phyloP scores from a whole-genome alignment of 2,329 filamentous ascomycete species.

The Corynespora cassiicola region DNA sequence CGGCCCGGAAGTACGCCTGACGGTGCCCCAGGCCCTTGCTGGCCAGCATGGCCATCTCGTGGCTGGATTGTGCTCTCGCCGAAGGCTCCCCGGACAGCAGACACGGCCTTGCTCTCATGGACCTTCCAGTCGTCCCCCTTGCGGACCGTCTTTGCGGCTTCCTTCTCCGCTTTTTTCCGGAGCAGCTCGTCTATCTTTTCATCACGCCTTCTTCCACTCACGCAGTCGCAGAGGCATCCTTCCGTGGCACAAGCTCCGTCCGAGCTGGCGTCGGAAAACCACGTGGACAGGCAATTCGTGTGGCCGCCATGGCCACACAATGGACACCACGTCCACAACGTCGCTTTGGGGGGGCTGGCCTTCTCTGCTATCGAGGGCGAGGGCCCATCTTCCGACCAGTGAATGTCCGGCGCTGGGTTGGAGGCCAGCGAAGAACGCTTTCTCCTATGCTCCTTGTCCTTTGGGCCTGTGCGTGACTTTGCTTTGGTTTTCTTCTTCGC shows the following conservation, averaged over 20 bases:
- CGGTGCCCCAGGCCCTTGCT: constrained; percentile 14
- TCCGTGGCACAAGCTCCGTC: constrained; percentile 65
- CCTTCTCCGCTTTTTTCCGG: constrained; percentile 40
- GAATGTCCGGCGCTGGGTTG: constrained; percentile 7
- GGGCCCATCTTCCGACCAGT: constrained; percentile 19
- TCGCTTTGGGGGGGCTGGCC: constrained; percentile 32
- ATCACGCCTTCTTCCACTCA: constrained; percentile 52
- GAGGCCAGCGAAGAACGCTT: constrained; percentile 35
- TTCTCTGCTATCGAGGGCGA: constrained; percentile 31
- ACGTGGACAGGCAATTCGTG: constrained; percentile 61
- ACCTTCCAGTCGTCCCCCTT: constrained; percentile 52
- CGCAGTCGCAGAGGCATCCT: constrained; percentile 67
- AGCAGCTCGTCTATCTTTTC: constrained; percentile 37
- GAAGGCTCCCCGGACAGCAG: constrained; percentile 42
- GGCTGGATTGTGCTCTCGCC: constrained; percentile 28
- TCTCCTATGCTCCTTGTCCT: constrained; percentile 28
- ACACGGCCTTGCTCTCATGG: constrained; percentile 51
- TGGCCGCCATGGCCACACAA: constrained; percentile 68
- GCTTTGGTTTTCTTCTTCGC: constrained; percentile 37
- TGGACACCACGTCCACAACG: constrained; percentile 64
- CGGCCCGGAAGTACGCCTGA: constrained; percentile 11
- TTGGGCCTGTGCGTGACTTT: constrained; percentile 25
- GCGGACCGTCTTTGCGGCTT: constrained; percentile 40
- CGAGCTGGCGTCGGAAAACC: constrained; percentile 57
- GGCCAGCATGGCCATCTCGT: too few relatives aligned